Base-by-base conservation (phyloP, 805 yeast genomes). In the Millerozyma acaciae region DNA sequence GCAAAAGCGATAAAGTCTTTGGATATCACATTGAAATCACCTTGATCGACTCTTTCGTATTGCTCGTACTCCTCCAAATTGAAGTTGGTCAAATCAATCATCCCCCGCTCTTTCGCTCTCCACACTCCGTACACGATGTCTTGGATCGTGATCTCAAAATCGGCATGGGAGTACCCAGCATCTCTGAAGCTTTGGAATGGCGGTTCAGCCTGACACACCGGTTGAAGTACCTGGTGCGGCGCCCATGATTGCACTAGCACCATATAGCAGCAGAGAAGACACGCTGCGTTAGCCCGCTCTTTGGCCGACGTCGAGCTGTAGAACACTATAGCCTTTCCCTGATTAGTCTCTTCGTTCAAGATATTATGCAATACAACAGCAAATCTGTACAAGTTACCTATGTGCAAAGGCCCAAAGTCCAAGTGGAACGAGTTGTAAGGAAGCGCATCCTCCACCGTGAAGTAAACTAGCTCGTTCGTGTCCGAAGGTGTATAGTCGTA, bases 1-100 rank as follows among this genome's bases (percentile, higher is more conserved):
- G 98, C 98, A 71, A 93, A 93, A 19, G 98, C 98, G 44, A 93
- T 82, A 51, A 90, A 93, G 55, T 93, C 95, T 40, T 93, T 90
- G 3, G 96, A 84, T 30, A 93, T 68, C 22, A 83, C 80, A 57
- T 93, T 93, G 50, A 93, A 85, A 60, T 93, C 98, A 42, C 98
- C 98, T 57, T 89, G 93, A 54, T 93, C 97, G 2, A 93, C 98
- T 43, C 95, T 69, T 59, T 93, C 98, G 53, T 85, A 89, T 50
- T 78, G 84, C 58, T 93, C 98, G 57, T 89, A 90, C 51, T 87
- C 95, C 55, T 93, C 97, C 37, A 93, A 68, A 53, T 89, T 85
- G 65, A 93, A 90, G 18, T 74, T 68, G 32, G 93, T 84, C 52
- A 93, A 68, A 53, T 93, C 96, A 27, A 93, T 69, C 71, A 93